These are phyloP conservation scores for Aspergillus puulaauensis DNA, from an alignment of 2,329 filamentous ascomycete species.

Conservation along the genomic window DNA sequence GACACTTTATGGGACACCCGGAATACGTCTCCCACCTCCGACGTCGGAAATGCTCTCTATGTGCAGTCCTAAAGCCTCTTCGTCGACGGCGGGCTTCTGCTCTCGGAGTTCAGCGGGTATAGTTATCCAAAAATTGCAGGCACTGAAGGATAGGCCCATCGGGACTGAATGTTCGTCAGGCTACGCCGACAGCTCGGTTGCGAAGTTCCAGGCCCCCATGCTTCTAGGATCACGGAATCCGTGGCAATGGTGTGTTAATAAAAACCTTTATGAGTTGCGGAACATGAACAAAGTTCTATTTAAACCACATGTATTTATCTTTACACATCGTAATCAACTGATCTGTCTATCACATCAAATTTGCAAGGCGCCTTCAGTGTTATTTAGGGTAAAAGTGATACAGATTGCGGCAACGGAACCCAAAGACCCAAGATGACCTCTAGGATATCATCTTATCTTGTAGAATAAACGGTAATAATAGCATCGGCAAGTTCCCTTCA, in stretches of 20 bases:
- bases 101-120: neutral
- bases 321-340: constrained; percentile 14
- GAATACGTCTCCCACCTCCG: neutral
- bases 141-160: neutral
- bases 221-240: neutral
- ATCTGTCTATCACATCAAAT: constrained; percentile 13
- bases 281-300: constrained; percentile 9
- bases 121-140: neutral
- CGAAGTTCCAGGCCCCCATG: neutral
- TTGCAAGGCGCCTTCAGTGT: constrained; percentile 24
- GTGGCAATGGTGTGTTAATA: neutral
- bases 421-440: constrained; percentile 12
- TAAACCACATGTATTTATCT: constrained; percentile 16
- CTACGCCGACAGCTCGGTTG: neutral
- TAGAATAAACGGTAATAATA: constrained; percentile 22
- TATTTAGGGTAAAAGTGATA: constrained; percentile 29
- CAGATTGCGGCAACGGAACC: constrained; percentile 23
- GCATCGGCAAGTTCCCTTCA: neutral
- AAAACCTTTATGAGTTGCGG: neutral
- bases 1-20: neutral
- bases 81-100: neutral
- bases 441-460: constrained; percentile 18
- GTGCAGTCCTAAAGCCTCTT: neutral
- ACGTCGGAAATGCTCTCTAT: neutral
- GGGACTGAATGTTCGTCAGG: neutral